These are phyloP conservation scores for Taphrina confusa DNA, from an alignment of 1,139 yeast species.

Conservation along the genomic window DNA sequence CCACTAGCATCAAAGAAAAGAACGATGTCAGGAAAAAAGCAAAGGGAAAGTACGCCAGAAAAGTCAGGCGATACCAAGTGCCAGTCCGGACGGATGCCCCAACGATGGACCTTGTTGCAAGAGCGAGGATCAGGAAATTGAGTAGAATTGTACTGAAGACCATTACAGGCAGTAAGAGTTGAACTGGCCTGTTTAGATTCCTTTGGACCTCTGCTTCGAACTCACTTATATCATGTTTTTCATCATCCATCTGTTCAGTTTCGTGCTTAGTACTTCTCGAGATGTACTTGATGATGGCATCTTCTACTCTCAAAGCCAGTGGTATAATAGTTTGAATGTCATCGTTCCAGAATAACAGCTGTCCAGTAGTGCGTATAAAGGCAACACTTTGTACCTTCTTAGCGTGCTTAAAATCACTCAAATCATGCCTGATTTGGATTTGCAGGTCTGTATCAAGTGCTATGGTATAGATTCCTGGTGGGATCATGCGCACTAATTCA, in stretches of 20 bases:
- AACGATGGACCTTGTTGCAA: conserved; percentile 21
- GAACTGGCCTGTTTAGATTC: conserved; percentile 18
- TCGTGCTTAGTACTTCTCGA: neutral
- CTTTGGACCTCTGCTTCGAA: neutral
- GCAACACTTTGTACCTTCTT: conserved; percentile 38
- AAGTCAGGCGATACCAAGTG: conserved; percentile 25
- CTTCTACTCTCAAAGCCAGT: conserved; percentile 33
- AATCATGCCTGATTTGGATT: conserved; percentile 18
- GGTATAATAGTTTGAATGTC: conserved; percentile 30
- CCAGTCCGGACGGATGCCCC: conserved; percentile 2
- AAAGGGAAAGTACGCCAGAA: conserved; percentile 29
- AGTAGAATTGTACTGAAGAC: conserved; percentile 12
- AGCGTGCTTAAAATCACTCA: conserved; percentile 27
- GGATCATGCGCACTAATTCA: conserved; percentile 9
- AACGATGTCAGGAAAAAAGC: conserved; percentile 31
- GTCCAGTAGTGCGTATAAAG: conserved; percentile 35
- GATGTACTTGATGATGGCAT: conserved; percentile 7
- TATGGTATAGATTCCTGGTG: neutral
- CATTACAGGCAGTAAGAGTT: conserved; percentile 22
- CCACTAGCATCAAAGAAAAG: conserved; percentile 33
- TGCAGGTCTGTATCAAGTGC: neutral
- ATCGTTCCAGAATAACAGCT: conserved; percentile 38
- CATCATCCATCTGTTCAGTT: neutral
- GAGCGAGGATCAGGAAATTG: conserved; percentile 18
- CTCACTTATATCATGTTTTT: neutral